These are phyloP conservation scores for Tolypocladium guangdongense DNA, from an alignment of 2,329 filamentous ascomycete genomes.

Conservation along the genomic window DNA sequence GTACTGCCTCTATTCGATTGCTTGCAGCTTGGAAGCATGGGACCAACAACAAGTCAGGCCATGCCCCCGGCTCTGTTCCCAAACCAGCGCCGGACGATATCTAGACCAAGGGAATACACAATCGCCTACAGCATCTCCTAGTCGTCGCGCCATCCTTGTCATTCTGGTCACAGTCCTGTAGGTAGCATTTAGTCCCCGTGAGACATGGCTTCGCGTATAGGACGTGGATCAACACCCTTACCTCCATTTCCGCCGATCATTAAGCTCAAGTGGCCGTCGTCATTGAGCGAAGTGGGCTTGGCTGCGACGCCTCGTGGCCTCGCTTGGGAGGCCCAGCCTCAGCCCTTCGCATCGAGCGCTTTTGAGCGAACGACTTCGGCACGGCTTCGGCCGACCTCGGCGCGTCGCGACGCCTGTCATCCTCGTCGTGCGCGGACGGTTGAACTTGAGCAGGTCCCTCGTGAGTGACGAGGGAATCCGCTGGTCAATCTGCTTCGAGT, in stretches of 20 bases:
- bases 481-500: constrained; percentile 62
- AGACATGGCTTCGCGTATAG: not conserved
- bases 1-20: not conserved
- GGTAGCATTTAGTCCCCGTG: constrained; percentile 1
- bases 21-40: not conserved
- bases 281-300: constrained; percentile 58
- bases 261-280: constrained; percentile 50
- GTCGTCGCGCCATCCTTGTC: constrained; percentile 1
- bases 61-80: not conserved
- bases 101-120: not conserved
- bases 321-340: constrained; percentile 31
- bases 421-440: constrained; percentile 31
- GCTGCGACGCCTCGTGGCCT: constrained; percentile 43
- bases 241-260: constrained; percentile 19
- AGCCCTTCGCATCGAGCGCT: constrained; percentile 36
- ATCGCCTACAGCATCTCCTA: not conserved
- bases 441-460: constrained; percentile 69
- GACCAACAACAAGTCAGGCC: not conserved
- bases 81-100: not conserved
- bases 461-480: constrained; percentile 74
- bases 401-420: constrained; percentile 28
- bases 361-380: constrained; percentile 32
- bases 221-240: constrained; percentile 7
- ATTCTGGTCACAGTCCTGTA: constrained; percentile 3
- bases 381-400: constrained; percentile 32